Evolutionary conservation across 2,329 filamentous ascomycete genomes (phyloP), one percentile per base, ranked within the genome.

Genomic region (Magnaporthales sp.): DNA sequence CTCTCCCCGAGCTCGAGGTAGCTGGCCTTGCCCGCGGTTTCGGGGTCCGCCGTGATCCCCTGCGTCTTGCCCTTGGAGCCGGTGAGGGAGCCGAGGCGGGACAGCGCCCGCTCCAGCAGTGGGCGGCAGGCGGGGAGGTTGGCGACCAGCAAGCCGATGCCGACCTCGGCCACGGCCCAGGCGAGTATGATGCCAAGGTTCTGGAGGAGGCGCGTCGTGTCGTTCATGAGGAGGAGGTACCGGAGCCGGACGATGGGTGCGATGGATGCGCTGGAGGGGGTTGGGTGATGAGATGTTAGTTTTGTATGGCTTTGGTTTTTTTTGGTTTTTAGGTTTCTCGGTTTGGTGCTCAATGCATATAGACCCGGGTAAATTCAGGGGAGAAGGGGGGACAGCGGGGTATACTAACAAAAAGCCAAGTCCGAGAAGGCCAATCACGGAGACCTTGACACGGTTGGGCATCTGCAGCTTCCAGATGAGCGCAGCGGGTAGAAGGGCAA

Each of bases 211-310:
- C 56, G 56, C 11, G 10, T 27, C 10, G 56, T 26, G 56, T 60
- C 56, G 56, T 60, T 60, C 56, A 60, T 60, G 10, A 60, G 56
- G 56, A 60, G 56, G 26, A 60, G 56, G 56, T 60, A 60, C 7
- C 56, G 56, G 1, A 60, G 56, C 9, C 56, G 56, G 1, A 60
- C 56, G 24, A 60, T 60, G 26, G 56, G 56, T 24, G 56, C 56
- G 26, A 60, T 60, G 10, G 56, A 60, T 15, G 56, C 56, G 11
- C 56, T 60, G 19, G 11, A 58, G 4, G 19, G 15, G 11, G 11
- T 58, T n/a, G 13, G n/a, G 26, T 15, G 38, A 51, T 7, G 38
- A 56, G 54, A 3, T 51, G 54, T 58, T 22, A 58, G 54, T 26
- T 24, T 51, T 26, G 54, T 15, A 11, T 58, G 11, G 22, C 13